These are phyloP conservation scores for Epichloe amarillans DNA, from an alignment of 2,329 filamentous ascomycete genomes.

Conservation along the genomic window DNA sequence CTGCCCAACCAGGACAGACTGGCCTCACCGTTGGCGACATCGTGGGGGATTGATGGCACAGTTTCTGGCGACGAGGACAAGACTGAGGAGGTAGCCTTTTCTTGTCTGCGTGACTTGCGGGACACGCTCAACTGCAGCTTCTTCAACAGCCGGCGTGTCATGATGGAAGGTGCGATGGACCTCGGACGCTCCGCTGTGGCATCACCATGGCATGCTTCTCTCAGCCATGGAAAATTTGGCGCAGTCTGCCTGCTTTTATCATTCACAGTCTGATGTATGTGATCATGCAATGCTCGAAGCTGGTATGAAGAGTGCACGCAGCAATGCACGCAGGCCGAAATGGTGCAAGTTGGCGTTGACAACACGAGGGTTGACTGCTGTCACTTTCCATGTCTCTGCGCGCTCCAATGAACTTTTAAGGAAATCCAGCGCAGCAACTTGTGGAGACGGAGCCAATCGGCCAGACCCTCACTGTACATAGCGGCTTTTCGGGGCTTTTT, in stretches of 20 bases:
- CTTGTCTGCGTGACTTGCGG: neutral
- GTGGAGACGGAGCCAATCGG: no score
- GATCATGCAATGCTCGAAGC: neutral
- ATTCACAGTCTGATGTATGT: neutral
- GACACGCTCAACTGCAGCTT: slow-evolving; percentile 5
- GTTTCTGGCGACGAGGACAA: slow-evolving; percentile 4
- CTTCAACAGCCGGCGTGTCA: slow-evolving; percentile 8
- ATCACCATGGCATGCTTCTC: slow-evolving; percentile 1
- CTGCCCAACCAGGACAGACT: neutral
- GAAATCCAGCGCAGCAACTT: no score
- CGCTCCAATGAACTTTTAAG: neutral
- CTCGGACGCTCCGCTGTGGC: neutral
- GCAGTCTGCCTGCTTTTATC: neutral
- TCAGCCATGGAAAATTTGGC: neutral
- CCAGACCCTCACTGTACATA: no score
- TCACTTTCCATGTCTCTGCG: neutral
- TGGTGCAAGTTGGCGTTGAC: neutral
- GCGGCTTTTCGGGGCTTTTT: neutral
- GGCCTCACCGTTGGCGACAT: slow-evolving; percentile 8
- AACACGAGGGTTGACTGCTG: neutral
- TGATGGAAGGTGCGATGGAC: slow-evolving; percentile 4
- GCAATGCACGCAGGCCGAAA: neutral
- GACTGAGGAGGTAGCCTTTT: neutral
- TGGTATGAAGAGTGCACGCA: neutral
- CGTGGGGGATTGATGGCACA: neutral